A percentile compares a stretch with the other conserved stretches of the same genome.
Conservation (phyloP, 257 asterid species). For the Solanum medicagineum region DNA sequence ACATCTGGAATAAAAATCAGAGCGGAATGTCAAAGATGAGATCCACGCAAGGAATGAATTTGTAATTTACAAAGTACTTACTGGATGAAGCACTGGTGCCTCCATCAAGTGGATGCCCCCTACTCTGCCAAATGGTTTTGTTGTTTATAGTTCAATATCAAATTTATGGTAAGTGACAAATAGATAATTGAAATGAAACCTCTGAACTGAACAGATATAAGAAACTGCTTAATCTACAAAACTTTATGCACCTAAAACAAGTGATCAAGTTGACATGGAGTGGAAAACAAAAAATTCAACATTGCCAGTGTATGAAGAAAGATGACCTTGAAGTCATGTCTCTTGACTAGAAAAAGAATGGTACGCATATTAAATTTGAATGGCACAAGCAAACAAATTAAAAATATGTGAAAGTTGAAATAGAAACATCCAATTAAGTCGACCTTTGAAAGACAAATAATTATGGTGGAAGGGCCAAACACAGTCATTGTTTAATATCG, state of each 20-base stretch:
- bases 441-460: not conserved
- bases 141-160: not conserved
- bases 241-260: not conserved
- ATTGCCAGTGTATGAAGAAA: not conserved
- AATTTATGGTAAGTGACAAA: not conserved
- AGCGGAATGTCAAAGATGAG: conserved; percentile 5
- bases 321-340: not conserved
- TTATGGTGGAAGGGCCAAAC: not conserved
- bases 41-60: not conserved
- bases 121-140: conserved; percentile 56
- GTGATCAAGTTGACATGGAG: not conserved
- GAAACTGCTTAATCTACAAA: not conserved
- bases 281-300: not conserved
- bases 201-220: not conserved
- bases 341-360: not conserved
- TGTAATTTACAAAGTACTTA: conserved; percentile 7
- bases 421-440: not conserved
- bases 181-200: not conserved
- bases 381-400: not conserved
- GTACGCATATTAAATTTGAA: not conserved
- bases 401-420: not conserved
- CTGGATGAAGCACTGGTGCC: conserved; percentile 81
- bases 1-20: conserved; percentile 36
- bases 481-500: not conserved
- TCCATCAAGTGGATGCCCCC: conserved; percentile 79